phyloP scores from a whole-genome alignment of 257 asterid genomes.

The Linderniella brevidens region DNA sequence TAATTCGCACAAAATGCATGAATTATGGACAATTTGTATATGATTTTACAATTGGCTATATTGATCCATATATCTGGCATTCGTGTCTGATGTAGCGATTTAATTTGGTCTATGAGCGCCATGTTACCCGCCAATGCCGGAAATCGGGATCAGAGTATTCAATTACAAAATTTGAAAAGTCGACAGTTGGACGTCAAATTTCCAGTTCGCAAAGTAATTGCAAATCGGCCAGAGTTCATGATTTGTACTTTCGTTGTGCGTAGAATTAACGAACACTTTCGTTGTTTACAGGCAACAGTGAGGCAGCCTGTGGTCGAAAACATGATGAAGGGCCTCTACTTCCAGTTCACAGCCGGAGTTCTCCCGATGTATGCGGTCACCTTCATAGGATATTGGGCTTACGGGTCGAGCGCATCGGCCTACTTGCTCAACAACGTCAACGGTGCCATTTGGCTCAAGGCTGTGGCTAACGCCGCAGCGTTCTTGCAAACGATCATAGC shows the following conservation, averaged over 20 bases:
- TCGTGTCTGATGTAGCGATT: too few species aligned
- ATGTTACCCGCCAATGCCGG: too few species aligned
- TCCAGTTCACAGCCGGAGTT: constrained; percentile 78
- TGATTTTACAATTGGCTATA: too few species aligned
- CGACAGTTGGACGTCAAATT: too few species aligned
- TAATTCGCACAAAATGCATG: too few species aligned
- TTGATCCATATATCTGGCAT: too few species aligned
- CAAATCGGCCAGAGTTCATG: too few species aligned
- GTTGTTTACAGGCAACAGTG: constrained; percentile 67
- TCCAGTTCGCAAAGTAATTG: too few species aligned
- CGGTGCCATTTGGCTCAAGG: constrained; percentile 74
- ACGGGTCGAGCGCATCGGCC: constrained; percentile 49
- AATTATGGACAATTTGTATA: too few species aligned
- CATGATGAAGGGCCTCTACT: constrained; percentile 86
- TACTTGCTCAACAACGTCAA: constrained; percentile 72
- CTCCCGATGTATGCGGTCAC: constrained; percentile 79
- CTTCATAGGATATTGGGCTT: constrained; percentile 92
- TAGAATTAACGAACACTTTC: background rate
- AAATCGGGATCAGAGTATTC: background rate
- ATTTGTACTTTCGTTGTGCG: too few species aligned
- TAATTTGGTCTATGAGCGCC: too few species aligned
- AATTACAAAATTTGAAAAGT: background rate
- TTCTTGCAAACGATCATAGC: constrained; percentile 73
- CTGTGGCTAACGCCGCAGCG: constrained; percentile 62
- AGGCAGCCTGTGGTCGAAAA: constrained; percentile 66